Evolutionary conservation across 2,329 filamentous ascomycete genomes (phyloP), one percentile per base, ranked within the genome.

Genomic region (Colletotrichum sp.): DNA sequence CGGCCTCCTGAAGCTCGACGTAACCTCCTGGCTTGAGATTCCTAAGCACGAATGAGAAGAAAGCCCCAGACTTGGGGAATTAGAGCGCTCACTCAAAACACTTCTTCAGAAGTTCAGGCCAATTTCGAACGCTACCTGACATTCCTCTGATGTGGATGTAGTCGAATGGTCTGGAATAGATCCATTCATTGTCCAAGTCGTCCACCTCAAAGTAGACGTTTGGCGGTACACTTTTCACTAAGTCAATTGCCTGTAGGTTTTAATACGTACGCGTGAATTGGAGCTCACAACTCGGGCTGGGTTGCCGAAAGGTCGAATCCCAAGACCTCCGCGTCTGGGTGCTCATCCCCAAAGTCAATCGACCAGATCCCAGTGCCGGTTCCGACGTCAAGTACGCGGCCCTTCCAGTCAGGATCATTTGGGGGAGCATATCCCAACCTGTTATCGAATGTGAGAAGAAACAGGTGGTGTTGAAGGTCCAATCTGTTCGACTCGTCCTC

Each of bases 121-220:
- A 72, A 26, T 36, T 72, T 52, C 70, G 61, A 59, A 85, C 80
- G 30, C 78, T 79, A 4, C 80, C 81, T 5, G 79, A 80, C 78
- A 86, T 80, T 68, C 81, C 81, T 28, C 84, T 80, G 13, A 74
- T 77, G 71, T 84, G 81, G 48, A 86, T 82, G 69, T 81, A 85
- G 73, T 86, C 84, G 59, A 85, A 85, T 4, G 78, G 78, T 6
- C 74, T 59, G 12, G 77, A 72, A 30, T 77, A 85, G 10, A 80
- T 81, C 84, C 84, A 86, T 57, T 80, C 78, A 57, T 81, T 78
- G 48, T 84, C 83, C 9, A 81, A 75, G 74, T 86, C 84, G 63
- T 86, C 84, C 63, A 86, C 79, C 48, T 86, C 83, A 77, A 89
- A 89, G 6, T 80, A 79, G 59, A 87, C 82, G 73, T 90, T 89